Conservation (phyloP, 176 grass and related monocot genomes). For the Neostapfia colusana region DNA sequence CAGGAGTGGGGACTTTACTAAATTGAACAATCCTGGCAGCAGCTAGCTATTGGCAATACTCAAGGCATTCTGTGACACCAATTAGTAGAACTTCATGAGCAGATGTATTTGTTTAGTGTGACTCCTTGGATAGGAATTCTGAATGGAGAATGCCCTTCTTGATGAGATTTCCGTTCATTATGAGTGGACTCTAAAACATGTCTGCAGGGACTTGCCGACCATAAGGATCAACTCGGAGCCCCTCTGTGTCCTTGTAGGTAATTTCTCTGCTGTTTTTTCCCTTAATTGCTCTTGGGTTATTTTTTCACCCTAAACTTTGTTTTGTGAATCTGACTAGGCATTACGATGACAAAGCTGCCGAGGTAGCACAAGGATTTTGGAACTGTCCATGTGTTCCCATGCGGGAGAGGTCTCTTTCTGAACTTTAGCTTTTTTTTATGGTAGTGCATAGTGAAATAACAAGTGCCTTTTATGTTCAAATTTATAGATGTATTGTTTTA, state of each 20-base stretch:
- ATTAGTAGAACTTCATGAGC: not conserved
- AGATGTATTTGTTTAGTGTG: not conserved
- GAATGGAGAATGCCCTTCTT: too few relatives aligned
- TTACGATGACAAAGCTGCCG: too few relatives aligned
- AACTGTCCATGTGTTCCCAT: conserved; percentile 98
- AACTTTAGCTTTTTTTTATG: not conserved
- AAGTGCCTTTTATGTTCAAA: not conserved
- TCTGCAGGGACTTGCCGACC: conserved; percentile 89
- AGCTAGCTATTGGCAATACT: not conserved
- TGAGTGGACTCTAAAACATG: not conserved
- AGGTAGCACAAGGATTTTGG: too few relatives aligned
- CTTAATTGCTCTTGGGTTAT: not conserved
- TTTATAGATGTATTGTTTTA: not conserved
- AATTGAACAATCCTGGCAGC: not conserved
- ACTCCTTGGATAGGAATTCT: not conserved
- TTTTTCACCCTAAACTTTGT: not conserved
- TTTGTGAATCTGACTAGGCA: too few relatives aligned
- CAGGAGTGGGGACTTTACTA: not conserved
- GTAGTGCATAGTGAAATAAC: not conserved
- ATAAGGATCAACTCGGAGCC: conserved; percentile 77
- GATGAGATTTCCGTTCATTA: not conserved
- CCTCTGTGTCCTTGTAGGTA: conserved; percentile 99
- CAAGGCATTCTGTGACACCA: not conserved
- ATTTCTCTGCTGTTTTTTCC: conserved; percentile 6
- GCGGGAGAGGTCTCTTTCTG: conserved; percentile 69